phyloP scores from a whole-genome alignment of 2,329 filamentous ascomycete species.

The Fusarium nodosum region DNA sequence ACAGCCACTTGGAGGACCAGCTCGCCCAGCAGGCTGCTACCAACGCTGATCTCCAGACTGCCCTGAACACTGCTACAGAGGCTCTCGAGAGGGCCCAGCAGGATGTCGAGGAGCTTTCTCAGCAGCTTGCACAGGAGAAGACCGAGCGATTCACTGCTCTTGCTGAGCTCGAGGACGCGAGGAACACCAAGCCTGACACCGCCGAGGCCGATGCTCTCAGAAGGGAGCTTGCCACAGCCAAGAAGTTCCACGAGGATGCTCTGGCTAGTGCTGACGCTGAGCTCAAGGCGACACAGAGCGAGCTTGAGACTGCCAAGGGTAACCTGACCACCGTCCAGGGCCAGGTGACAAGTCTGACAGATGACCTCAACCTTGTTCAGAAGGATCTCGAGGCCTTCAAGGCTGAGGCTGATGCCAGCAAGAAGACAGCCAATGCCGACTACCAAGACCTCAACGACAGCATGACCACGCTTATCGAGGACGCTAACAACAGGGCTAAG shows the following conservation, averaged over 20 bases:
- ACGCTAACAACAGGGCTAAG: conserved; percentile 68
- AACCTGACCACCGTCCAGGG: conserved; percentile 56
- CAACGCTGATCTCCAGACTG: conserved; percentile 54
- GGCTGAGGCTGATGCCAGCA: conserved; percentile 64
- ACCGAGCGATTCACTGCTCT: conserved; percentile 71
- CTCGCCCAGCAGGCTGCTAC: conserved; percentile 55
- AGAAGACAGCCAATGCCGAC: conserved; percentile 70
- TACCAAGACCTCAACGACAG: conserved; percentile 74
- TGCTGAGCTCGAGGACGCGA: conserved; percentile 71
- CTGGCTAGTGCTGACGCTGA: conserved; percentile 54
- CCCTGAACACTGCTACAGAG: conserved; percentile 58
- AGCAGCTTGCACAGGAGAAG: conserved; percentile 70
- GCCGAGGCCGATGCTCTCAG: conserved; percentile 66
- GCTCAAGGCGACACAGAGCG: conserved; percentile 55
- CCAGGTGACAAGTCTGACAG: conserved; percentile 49
- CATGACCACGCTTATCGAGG: conserved; percentile 71
- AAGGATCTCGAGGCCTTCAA: conserved; percentile 68
- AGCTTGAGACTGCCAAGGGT: conserved; percentile 54
- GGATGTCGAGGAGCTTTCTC: conserved; percentile 65
- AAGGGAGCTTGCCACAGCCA: conserved; percentile 63
- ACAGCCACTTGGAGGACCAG: conserved; percentile 54
- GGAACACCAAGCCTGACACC: conserved; percentile 69
- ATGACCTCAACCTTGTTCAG: conserved; percentile 63
- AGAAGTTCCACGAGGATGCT: conserved; percentile 62
- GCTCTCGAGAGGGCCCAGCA: conserved; percentile 61